Percentiles rank a stretch among this genome's conserved stretches.
These are phyloP conservation scores for Tuber melanosporum DNA, from an alignment of 495 filamentous ascomycete species.

Conservation along the genomic window DNA sequence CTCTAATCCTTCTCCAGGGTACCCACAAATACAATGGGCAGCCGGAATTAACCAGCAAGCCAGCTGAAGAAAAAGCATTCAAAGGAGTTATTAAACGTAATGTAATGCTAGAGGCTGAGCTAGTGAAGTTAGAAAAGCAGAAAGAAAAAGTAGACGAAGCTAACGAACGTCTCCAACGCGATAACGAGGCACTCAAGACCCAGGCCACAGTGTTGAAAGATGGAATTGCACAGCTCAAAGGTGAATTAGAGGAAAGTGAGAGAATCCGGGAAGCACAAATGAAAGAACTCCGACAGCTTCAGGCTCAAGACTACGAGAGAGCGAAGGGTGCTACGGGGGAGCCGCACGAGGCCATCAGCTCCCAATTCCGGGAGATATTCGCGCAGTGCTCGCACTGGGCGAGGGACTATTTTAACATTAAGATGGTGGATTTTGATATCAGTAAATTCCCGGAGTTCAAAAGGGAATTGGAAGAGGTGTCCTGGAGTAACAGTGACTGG, in stretches of 20 bases:
- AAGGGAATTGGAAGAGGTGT: slow-evolving; percentile 4
- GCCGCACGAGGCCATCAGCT: slow-evolving; percentile 14
- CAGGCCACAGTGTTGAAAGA: neutral
- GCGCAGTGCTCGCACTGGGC: slow-evolving; percentile 21
- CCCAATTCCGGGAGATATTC: slow-evolving; percentile 18
- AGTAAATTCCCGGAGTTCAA: slow-evolving; percentile 13
- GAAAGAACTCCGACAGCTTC: slow-evolving; percentile 17
- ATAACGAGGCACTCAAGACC: neutral
- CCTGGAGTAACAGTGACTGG: slow-evolving; percentile 9
- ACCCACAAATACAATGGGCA: neutral
- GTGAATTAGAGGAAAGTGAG: neutral
- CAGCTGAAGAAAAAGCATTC: neutral
- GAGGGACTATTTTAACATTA: slow-evolving; percentile 25
- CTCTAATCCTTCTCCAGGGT: neutral
- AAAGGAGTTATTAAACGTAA: neutral
- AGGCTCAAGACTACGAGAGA: slow-evolving; percentile 9
- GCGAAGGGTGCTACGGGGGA: neutral
- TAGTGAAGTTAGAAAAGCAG: neutral
- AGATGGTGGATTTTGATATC: slow-evolving; percentile 5
- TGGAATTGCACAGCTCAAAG: neutral
- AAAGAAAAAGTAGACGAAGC: neutral
- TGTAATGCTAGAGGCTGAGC: neutral
- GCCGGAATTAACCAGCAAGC: neutral
- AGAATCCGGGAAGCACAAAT: neutral
- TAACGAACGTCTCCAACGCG: neutral